Evolutionary conservation across 164 flowering plant species (phyloP), one percentile per base, ranked within the genome.

Genomic region (Berberis thunbergii): DNA sequence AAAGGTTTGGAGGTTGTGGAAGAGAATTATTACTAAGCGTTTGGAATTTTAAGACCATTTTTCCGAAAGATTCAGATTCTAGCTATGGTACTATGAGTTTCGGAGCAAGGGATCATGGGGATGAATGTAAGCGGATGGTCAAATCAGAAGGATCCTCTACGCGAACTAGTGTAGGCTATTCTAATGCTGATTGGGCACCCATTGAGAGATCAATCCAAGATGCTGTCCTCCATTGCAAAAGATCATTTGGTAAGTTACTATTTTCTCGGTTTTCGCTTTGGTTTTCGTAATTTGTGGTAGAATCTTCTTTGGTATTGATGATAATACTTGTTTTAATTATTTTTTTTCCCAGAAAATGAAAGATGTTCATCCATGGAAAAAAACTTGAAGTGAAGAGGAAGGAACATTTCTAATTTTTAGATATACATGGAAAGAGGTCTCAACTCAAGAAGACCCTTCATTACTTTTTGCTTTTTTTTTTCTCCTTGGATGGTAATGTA

Each of bases 161-260:
- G 13, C 54, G 54, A 38, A 49, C 43, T 8, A 38, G 64, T 50
- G n/a, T 2, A 7, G 54, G 9, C 42, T 50, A 62, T 62, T 41
- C 38, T 10, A 40, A 40, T 52, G n/a, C 4, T 5, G 65, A 62
- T 62, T 40, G 65, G 45, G 41, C 41, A 49, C 56, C 49, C 6
- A 41, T 9, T 62, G 56, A 62, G 65, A 62, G 13, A 4, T 49
- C 65, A 4, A 50, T 62, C 50, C 43, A 41, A 8, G 65, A 50
- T 5, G 65, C 65, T 40, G 57, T 62, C 12, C 54, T 40, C 5
- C 43, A 62, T 39, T 62, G 65, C 57, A 62, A 50, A 41, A 52
- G 43, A 50, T 62, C 65, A 42, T 49, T 49, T 11, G 48, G 62
- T 39, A 48, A 4, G 46, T 13, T 11, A 0, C 12, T 50, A 50